Base-by-base conservation (phyloP, 805 yeast genomes). In the Ogataea salicorniae region DNA sequence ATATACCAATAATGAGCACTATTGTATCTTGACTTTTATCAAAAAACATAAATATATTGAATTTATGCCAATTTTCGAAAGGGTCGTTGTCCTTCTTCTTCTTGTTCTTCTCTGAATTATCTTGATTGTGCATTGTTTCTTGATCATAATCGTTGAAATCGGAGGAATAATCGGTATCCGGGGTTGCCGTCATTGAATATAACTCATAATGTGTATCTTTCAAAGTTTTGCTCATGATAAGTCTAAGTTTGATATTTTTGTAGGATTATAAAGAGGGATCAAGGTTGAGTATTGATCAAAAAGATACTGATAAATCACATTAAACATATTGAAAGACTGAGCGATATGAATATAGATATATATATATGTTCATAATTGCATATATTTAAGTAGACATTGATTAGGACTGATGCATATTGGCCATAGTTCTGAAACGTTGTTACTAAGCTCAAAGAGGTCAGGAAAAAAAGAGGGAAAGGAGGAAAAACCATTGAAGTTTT, bases 41-140 rank as follows among this genome's bases (percentile, higher is more conserved):
- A 18, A 63, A 39, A 44, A 70, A 70, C 54, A 56, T 48, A 26
- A 61, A 62, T 8, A 62, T 15, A 15, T 37, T 42, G 22, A 15
- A 42, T 11, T 16, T 15, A 8, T 22, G 8, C 26, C 37, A 14
- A 14, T 36, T 42, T 13, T 11, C 23, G 13, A 26, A 42, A 13
- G 34, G 4, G 5, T 18, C 20, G 20, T 35, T n/a, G 23, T 8
- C 29, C 5, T 20, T 16, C 15, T 20, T n/a, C 22, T 18, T n/a
- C 6, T 15, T 17, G 2, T 8, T 9, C 18, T n/a, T 17, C 6
- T 37, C 39, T 14, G 39, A 37, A 20, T 16, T 22, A 13, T 37
- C 39, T 37, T 37, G 20, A 22, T 11, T 20, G 14, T 37, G 17
- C 23, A 37, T 20, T 26, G 33, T 15, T 15, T 34, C 15, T 6